Percentiles rank a stretch among this genome's conserved stretches.
Evolutionary conservation across 2,329 filamentous ascomycete genomes (phyloP).

Genomic region (Teratosphaeria zuluensis): DNA sequence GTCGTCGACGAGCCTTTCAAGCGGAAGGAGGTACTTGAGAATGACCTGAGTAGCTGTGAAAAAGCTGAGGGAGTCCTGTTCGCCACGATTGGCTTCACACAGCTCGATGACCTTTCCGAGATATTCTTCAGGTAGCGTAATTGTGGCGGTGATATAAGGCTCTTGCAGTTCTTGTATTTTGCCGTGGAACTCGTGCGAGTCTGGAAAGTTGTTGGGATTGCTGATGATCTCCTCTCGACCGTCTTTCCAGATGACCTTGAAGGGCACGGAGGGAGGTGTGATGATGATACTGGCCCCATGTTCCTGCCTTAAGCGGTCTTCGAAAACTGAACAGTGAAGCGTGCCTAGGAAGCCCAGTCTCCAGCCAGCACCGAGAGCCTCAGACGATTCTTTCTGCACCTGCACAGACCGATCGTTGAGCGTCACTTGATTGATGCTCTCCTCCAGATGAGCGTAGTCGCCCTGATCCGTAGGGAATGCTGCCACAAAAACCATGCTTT

Average conservation of each 20-base stretch:
- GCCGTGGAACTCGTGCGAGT: constrained; percentile 49
- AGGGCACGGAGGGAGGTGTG: constrained; percentile 89
- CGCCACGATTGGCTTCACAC: constrained; percentile 79
- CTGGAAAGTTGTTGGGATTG: constrained; percentile 82
- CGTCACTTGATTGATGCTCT: constrained; percentile 87
- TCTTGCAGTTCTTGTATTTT: constrained; percentile 56
- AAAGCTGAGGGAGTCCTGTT: constrained; percentile 80
- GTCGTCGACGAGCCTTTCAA: constrained; percentile 87
- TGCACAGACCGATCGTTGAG: constrained; percentile 94
- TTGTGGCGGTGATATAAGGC: constrained; percentile 69
- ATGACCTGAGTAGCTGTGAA: constrained; percentile 91
- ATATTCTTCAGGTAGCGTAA: constrained; percentile 90
- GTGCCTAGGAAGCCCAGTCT: constrained; percentile 92
- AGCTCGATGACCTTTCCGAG: constrained; percentile 90
- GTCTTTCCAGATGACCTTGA: constrained; percentile 69
- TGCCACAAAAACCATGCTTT: constrained; percentile 97
- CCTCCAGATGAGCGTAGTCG: constrained; percentile 77
- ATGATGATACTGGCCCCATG: constrained; percentile 94
- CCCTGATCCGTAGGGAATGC: constrained; percentile 89
- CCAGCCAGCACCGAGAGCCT: constrained; percentile 89
- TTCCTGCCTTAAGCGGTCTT: constrained; percentile 87
- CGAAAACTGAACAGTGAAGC: constrained; percentile 96
- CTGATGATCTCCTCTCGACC: constrained; percentile 71
- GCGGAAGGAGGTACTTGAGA: constrained; percentile 79
- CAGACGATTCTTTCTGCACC: constrained; percentile 85